phyloP scores from a whole-genome alignment of 1,284 basidiomycete genomes.

The Melampsora americana region DNA sequence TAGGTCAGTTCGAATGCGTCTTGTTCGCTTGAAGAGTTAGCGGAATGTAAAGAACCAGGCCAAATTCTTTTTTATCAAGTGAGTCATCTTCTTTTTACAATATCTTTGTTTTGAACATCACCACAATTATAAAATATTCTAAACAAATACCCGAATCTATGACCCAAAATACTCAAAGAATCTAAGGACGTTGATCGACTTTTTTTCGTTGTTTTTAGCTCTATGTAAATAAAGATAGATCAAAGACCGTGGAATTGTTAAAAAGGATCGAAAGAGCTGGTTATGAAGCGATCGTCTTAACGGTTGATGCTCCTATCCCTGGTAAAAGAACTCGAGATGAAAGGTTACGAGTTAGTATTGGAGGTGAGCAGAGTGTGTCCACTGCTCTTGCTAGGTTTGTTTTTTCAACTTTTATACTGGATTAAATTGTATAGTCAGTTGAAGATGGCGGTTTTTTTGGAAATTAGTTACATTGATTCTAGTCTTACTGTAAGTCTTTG shows the following conservation, averaged over 20 bases:
- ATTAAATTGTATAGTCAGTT: too few relatives aligned
- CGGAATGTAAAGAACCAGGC: neutral
- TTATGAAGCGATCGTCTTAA: neutral
- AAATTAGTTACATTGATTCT: neutral
- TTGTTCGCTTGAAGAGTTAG: neutral
- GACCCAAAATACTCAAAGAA: too few relatives aligned
- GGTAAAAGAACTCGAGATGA: neutral
- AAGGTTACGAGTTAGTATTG: neutral
- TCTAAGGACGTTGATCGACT: too few relatives aligned
- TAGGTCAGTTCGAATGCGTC: neutral
- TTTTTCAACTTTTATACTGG: too few relatives aligned
- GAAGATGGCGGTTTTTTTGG: too few relatives aligned
- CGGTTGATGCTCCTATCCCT: neutral
- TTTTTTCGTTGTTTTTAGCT: neutral
- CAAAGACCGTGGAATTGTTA: neutral
- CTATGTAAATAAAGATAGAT: slow-evolving; percentile 7
- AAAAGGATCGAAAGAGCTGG: neutral
- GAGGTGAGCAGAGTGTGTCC: neutral
- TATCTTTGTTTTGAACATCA: neutral
- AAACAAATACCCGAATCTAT: too few relatives aligned
- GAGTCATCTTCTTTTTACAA: neutral
- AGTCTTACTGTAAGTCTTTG: neutral
- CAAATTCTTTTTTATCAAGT: neutral
- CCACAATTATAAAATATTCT: neutral
- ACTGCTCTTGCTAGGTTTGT: neutral